Percentiles rank a stretch among this genome's conserved stretches.
phyloP scores from a whole-genome alignment of 441 rosid genomes.

The Lepidium campestre region DNA sequence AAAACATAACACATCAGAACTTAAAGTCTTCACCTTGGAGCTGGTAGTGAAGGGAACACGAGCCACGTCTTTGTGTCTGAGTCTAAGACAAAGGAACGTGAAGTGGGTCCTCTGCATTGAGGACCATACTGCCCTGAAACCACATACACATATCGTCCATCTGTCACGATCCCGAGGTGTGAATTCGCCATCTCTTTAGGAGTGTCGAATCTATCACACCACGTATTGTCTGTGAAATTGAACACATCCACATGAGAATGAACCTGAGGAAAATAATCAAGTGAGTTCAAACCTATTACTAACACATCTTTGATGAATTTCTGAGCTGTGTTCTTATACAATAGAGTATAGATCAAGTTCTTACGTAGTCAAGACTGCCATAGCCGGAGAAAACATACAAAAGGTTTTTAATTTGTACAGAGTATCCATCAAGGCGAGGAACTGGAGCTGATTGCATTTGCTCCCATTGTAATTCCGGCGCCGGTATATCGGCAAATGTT shows the following conservation, averaged over 20 bases:
- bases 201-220: slow-evolving; percentile 58
- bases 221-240: slow-evolving; percentile 58
- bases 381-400: slow-evolving; percentile 74
- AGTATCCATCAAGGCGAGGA: slow-evolving; percentile 77
- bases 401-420: slow-evolving; percentile 60
- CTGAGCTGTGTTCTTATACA: background rate
- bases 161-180: slow-evolving; percentile 70
- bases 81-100: slow-evolving; percentile 57
- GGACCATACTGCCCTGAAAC: slow-evolving; percentile 84
- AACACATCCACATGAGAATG: slow-evolving; percentile 84
- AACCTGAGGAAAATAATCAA: slow-evolving; percentile 36
- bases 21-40: slow-evolving; percentile 46
- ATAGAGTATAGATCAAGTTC: background rate
- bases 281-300: background rate
- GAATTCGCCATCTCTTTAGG: slow-evolving; percentile 88
- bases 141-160: slow-evolving; percentile 69
- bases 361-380: slow-evolving; percentile 54
- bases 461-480: slow-evolving; percentile 71
- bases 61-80: slow-evolving; percentile 54
- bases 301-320: background rate
- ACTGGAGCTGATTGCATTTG: slow-evolving; percentile 73
- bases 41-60: slow-evolving; percentile 56
- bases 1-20: background rate
- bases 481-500: slow-evolving; percentile 73
- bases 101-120: slow-evolving; percentile 65